Evolutionary conservation across 73 alveolate genomes (phyloP).

Genomic region (Paramecium caudatum): DNA sequence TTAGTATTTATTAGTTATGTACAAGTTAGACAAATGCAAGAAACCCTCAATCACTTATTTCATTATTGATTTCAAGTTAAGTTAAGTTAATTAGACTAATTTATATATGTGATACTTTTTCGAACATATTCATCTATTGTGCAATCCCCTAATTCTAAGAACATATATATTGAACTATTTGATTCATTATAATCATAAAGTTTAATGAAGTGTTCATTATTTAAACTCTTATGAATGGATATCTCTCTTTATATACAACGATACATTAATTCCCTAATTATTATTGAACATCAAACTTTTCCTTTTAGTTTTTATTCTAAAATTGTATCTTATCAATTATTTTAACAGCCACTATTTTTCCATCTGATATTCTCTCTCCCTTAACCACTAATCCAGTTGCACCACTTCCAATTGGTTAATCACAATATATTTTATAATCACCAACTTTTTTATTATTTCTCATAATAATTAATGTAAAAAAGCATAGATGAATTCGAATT

Average conservation of each 20-base stretch:
- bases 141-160: background rate
- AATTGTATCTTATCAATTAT: background rate
- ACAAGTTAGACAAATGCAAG: background rate
- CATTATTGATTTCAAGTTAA: background rate
- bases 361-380: conserved; percentile 10
- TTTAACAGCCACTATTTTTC: background rate
- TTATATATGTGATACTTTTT: background rate
- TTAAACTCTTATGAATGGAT: background rate
- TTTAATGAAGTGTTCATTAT: background rate
- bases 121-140: background rate
- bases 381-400: background rate
- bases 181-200: background rate
- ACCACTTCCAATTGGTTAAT: background rate
- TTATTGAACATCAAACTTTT: background rate
- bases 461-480: background rate
- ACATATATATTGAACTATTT: background rate
- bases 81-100: background rate
- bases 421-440: conserved; percentile 4
- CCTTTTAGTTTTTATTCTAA: background rate
- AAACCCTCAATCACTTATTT: background rate
- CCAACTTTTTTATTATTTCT: background rate
- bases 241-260: background rate
- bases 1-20: background rate
- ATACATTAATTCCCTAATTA: background rate
- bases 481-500: conserved; percentile 57